These are phyloP conservation scores for Didymellaceae sp. DNA, from an alignment of 2,329 filamentous ascomycete genomes.

Conservation along the genomic window DNA sequence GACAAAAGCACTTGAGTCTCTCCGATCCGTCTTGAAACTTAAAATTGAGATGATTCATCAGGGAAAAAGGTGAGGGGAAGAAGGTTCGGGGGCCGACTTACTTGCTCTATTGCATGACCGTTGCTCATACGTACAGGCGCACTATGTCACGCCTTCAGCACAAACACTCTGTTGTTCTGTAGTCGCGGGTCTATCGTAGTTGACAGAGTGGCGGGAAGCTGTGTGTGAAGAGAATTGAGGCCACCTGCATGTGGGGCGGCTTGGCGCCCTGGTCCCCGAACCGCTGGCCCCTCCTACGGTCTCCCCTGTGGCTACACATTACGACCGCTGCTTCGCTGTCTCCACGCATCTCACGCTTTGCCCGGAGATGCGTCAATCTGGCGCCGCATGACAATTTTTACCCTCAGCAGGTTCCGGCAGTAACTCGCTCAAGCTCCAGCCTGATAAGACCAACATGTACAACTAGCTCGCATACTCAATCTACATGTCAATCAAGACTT, in stretches of 20 bases:
- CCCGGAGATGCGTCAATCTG: too few species aligned
- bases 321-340: too few species aligned
- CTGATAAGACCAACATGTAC: not conserved
- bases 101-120: not conserved
- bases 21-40: constrained; percentile 49
- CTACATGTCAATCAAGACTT: not conserved
- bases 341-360: too few species aligned
- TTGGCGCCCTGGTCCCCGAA: too few species aligned
- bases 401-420: not conserved
- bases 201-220: not conserved
- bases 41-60: constrained; percentile 35
- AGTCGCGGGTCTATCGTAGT: not conserved
- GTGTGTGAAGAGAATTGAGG: constrained; percentile 1
- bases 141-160: too few species aligned
- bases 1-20: constrained; percentile 38
- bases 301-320: too few species aligned
- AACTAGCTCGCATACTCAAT: not conserved
- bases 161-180: not conserved
- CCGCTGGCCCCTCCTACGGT: too few species aligned
- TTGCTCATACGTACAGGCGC: not conserved
- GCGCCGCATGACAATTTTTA: too few species aligned
- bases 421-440: not conserved
- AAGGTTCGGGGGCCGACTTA: not conserved
- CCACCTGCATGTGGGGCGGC: constrained; percentile 10
- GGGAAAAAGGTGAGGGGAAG: not conserved